Base-by-base conservation (phyloP, 106 monocot genomes). In the Vanilla planifolia region DNA sequence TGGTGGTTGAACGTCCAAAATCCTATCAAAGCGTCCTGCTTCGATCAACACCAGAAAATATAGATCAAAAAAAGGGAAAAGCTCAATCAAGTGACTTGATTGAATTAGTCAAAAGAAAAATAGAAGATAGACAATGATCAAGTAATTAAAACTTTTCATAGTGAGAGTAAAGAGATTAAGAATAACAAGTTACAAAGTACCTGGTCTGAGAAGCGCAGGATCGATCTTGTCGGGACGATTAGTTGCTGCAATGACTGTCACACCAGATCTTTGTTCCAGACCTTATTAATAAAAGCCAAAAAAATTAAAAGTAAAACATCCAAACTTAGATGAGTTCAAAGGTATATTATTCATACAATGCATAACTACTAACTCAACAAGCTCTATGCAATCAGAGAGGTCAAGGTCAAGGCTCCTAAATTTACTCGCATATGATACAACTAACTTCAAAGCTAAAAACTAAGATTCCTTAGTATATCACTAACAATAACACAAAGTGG, bases 171-270 rank as follows among this genome's bases (percentile, higher is more conserved):
- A 63, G 10, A n/a, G 27, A 63, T 42, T 17, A 16, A 58, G 22
- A 51, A 19, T 9, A 27, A 27, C 4, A n/a, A 55, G 53, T 55
- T 55, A 15, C 6, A 7, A 25, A 63, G 28, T 43, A 98, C 96
- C 96, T 77, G 96, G 87, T 69, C 96, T 84, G 27, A 91, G 44
- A 67, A 98, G 82, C 24, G 96, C 96, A 61, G 64, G 79, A 73
- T 98, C 96, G 67, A 98, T 91, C 67, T 91, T 98, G 67, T 98
- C 96, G 17, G 96, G 96, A 11, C 96, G 96, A 77, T 98, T 98
- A 27, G 96, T 98, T 52, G 96, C 96, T 59, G 91, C 96, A 82
- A 98, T 88, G 46, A 98, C 88, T 44, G 70, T 79, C 52, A 98
- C 75, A 58, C 81, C 80, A 64, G 43, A 42, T 89, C 86, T 87